These are phyloP conservation scores for Pseudopyricularia cyperi DNA, from an alignment of 2,329 filamentous ascomycete species.

Conservation along the genomic window DNA sequence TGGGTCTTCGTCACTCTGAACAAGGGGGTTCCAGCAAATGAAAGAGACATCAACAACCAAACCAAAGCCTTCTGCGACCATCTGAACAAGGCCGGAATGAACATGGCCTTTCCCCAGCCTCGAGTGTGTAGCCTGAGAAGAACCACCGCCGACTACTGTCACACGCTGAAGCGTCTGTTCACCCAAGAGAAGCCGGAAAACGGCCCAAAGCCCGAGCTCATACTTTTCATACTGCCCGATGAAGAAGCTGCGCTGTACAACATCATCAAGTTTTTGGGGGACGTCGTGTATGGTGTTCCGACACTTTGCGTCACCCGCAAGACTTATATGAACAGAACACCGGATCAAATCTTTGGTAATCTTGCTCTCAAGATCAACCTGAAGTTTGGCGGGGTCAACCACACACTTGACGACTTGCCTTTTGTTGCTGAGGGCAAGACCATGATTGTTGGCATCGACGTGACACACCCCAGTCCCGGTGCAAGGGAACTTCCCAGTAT, in stretches of 20 bases:
- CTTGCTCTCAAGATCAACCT: slow-evolving; percentile 70
- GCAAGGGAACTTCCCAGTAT: slow-evolving; percentile 35
- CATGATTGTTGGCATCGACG: slow-evolving; percentile 80
- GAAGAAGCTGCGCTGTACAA: slow-evolving; percentile 41
- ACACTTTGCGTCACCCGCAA: slow-evolving; percentile 50
- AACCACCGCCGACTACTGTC: neutral
- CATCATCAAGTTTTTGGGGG: slow-evolving; percentile 53
- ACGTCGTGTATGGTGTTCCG: slow-evolving; percentile 53
- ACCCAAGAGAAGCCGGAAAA: neutral
- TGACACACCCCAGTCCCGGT: slow-evolving; percentile 60
- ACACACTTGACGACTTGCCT: slow-evolving; percentile 22
- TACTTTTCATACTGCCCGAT: slow-evolving; percentile 46
- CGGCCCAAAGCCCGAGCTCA: slow-evolving; percentile 4
- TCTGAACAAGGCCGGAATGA: neutral
- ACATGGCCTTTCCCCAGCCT: neutral
- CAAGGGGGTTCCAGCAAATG: neutral
- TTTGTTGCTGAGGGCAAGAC: slow-evolving; percentile 45
- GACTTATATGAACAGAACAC: slow-evolving; percentile 12
- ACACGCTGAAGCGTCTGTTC: neutral
- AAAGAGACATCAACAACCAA: rapidly evolving
- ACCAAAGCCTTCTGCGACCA: neutral
- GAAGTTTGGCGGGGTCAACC: slow-evolving; percentile 64
- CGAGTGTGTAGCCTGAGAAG: neutral
- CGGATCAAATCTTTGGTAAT: slow-evolving; percentile 48
- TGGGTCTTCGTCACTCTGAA: neutral